Evolutionary conservation across 768 basidiomycete genomes (phyloP).

Genomic region (Boletus tomentosulus): DNA sequence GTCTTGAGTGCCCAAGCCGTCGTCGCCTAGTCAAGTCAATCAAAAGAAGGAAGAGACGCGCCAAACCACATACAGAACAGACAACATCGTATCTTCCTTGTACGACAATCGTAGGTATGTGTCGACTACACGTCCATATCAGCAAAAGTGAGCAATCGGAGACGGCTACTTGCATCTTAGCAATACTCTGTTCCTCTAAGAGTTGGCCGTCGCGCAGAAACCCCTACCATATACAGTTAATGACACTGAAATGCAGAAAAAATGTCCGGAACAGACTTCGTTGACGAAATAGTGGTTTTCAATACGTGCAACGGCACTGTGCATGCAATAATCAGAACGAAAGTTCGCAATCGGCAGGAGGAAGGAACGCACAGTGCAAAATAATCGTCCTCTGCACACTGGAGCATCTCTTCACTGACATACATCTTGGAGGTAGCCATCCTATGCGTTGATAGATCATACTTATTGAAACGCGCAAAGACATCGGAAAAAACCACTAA

Average conservation of each 20-base stretch:
- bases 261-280: slow-evolving; percentile 40
- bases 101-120: slow-evolving; percentile 78
- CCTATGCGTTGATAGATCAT: slow-evolving; percentile 35
- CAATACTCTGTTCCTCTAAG: slow-evolving; percentile 76
- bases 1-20: slow-evolving; percentile 82
- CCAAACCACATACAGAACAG: slow-evolving; percentile 58
- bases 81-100: slow-evolving; percentile 90
- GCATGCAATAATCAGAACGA: slow-evolving; percentile 1
- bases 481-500: slow-evolving; percentile 37
- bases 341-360: slow-evolving; percentile 3
- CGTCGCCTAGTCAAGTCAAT: slow-evolving; percentile 47
- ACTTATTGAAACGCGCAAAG: background rate
- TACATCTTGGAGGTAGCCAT: slow-evolving; percentile 78
- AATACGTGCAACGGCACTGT: slow-evolving; percentile 79
- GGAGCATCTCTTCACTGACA: slow-evolving; percentile 65
- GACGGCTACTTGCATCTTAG: slow-evolving; percentile 65
- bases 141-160: slow-evolving; percentile 2
- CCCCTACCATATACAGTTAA: slow-evolving; percentile 42
- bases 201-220: slow-evolving; percentile 89
- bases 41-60: background rate
- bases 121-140: slow-evolving; percentile 50
- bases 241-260: background rate
- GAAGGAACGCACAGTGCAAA: slow-evolving; percentile 62
- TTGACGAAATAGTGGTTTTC: slow-evolving; percentile 93
- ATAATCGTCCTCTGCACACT: slow-evolving; percentile 63